phyloP scores from a whole-genome alignment of 2,329 filamentous ascomycete genomes.

The Cladosporium halotolerans region DNA sequence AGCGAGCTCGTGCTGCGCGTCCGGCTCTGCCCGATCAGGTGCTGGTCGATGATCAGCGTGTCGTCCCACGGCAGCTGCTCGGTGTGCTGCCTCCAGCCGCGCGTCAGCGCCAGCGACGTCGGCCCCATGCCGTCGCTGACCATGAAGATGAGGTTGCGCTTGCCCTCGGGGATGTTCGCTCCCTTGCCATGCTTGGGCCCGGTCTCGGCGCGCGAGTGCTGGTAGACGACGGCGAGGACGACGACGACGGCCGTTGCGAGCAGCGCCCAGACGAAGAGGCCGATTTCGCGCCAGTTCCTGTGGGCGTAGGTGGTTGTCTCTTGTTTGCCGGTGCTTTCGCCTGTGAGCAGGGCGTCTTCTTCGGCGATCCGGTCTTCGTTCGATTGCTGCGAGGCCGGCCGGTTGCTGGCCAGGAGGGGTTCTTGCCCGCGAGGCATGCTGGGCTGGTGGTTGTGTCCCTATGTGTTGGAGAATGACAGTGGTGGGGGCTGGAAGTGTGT shows the following conservation, averaged over 20 bases:
- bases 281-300: slow-evolving; percentile 64
- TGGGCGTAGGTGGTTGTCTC: slow-evolving; percentile 29
- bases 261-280: slow-evolving; percentile 76
- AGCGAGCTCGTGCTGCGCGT: slow-evolving; percentile 78
- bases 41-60: slow-evolving; percentile 72
- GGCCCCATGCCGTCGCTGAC: slow-evolving; percentile 98
- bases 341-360: slow-evolving; percentile 53
- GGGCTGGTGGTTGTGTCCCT: background rate
- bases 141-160: slow-evolving; percentile 97
- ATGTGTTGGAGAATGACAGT: background rate
- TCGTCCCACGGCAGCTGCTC: slow-evolving; percentile 68
- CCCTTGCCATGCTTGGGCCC: background rate
- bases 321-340: slow-evolving; percentile 37
- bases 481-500: background rate
- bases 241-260: slow-evolving; percentile 73
- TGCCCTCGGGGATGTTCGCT: slow-evolving; percentile 44
- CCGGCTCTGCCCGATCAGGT: slow-evolving; percentile 83
- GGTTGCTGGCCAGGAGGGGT: slow-evolving; percentile 18
- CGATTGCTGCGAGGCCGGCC: slow-evolving; percentile 51
- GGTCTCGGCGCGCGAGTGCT: slow-evolving; percentile 44
- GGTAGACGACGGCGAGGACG: slow-evolving; percentile 73
- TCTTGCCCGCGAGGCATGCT: slow-evolving; percentile 10
- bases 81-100: slow-evolving; percentile 75
- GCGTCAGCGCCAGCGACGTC: slow-evolving; percentile 77
- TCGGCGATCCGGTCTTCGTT: slow-evolving; percentile 51